phyloP scores from a whole-genome alignment of 805 yeast genomes.

The Wickerhamiella domercqiae region DNA sequence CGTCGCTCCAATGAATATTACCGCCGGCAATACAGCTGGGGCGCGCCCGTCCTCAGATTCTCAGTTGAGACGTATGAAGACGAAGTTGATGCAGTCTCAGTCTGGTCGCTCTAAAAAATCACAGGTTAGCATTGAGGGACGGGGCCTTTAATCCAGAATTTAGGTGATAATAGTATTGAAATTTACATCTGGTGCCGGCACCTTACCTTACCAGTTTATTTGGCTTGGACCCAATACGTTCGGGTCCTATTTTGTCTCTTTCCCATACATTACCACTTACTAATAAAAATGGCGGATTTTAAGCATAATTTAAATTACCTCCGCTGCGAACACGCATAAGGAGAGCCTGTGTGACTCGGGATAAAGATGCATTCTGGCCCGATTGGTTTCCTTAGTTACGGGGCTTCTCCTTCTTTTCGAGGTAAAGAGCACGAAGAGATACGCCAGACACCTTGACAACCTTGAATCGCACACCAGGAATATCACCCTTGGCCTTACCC shows the following conservation, averaged over 20 bases:
- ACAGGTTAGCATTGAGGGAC: constrained; percentile 72
- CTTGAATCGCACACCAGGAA: constrained; percentile 99
- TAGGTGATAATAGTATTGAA: too few species aligned
- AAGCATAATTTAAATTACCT: too few species aligned
- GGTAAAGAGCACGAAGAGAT: constrained; percentile 98
- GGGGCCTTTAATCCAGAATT: constrained; percentile 21
- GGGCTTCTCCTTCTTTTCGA: constrained; percentile 99
- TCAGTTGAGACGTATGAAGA: constrained; percentile 64
- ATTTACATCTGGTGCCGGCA: too few species aligned
- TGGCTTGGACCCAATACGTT: too few species aligned
- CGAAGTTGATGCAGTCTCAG: constrained; percentile 29
- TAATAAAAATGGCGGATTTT: too few species aligned
- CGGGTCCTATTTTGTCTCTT: too few species aligned
- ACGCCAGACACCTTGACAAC: constrained; percentile 99
- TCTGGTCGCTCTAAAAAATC: constrained; percentile 32
- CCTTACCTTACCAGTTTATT: too few species aligned
- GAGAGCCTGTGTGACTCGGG: too few species aligned
- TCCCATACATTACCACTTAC: too few species aligned
- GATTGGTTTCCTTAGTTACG: constrained; percentile 78
- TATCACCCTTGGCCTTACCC: constrained; percentile 99
- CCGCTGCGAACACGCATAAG: too few species aligned
- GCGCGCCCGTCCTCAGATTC: constrained; percentile 42
- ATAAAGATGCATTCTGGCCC: too few species aligned
- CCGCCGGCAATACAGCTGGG: constrained; percentile 38
- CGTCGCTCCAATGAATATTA: constrained; percentile 70